Conservation (phyloP, 1,284 basidiomycete genomes). For the Porogramme epimiltina region DNA sequence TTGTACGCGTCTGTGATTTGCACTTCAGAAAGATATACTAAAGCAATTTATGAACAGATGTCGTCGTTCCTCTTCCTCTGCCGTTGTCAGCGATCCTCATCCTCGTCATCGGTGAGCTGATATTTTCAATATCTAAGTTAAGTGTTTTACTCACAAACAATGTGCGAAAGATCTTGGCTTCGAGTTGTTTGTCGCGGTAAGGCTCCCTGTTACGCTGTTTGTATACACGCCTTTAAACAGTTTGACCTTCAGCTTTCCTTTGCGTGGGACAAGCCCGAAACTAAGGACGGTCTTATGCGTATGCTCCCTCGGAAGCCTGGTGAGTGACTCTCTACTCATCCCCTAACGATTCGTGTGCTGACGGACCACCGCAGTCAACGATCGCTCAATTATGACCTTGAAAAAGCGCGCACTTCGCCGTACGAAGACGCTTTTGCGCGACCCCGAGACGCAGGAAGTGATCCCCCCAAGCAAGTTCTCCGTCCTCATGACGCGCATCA, state of each 20-base stretch:
- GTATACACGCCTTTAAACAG: not conserved
- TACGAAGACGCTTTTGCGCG: constrained; percentile 57
- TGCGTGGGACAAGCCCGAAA: constrained; percentile 72
- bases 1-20: constrained; percentile 39
- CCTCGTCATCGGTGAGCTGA: constrained; percentile 59
- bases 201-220: constrained; percentile 17
- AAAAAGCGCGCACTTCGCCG: constrained; percentile 62
- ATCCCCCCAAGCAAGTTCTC: constrained; percentile 46
- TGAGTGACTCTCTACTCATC: constrained; percentile 21
- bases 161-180: constrained; percentile 59
- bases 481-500: constrained; percentile 38
- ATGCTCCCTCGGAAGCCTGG: constrained; percentile 68
- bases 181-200: constrained; percentile 64
- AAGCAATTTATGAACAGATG: constrained; percentile 41
- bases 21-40: not conserved
- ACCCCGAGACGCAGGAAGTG: constrained; percentile 52
- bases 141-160: no score
- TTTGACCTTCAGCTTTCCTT: constrained; percentile 55
- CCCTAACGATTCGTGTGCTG: not conserved
- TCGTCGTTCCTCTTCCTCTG: constrained; percentile 67
- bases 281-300: constrained; percentile 64
- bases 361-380: constrained; percentile 44
- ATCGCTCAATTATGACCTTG: constrained; percentile 52
- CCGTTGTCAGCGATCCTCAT: constrained; percentile 70
- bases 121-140: not conserved